Conservation (phyloP, 2,329 filamentous ascomycete species). For the Lecanicillium sp. region DNA sequence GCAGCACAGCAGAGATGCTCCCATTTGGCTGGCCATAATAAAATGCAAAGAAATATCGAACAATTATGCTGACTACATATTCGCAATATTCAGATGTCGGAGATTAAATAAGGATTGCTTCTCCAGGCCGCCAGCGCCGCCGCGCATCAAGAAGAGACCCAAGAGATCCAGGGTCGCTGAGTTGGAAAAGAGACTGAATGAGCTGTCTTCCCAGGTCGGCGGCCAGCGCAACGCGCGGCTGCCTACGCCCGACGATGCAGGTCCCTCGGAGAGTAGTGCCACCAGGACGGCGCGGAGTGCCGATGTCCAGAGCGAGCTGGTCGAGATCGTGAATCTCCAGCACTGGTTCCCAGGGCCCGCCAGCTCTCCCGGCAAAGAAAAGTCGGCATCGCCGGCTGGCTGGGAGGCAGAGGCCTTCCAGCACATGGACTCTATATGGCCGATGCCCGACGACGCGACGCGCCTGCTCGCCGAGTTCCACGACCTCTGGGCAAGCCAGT, state of each 20-base stretch:
- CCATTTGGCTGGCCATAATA: no score
- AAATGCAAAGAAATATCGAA: background rate
- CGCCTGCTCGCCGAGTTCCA: slow-evolving; percentile 32
- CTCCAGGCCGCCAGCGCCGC: slow-evolving; percentile 41
- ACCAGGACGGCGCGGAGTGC: slow-evolving; percentile 5
- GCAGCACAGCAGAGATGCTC: no score
- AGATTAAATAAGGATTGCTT: slow-evolving; percentile 42
- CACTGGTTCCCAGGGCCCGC: slow-evolving; percentile 30
- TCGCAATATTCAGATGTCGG: slow-evolving; percentile 35
- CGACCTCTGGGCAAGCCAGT: slow-evolving; percentile 28
- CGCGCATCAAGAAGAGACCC: slow-evolving; percentile 39
- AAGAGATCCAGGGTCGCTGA: slow-evolving; percentile 45
- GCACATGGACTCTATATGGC: slow-evolving; percentile 34
- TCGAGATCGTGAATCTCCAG: slow-evolving; percentile 22
- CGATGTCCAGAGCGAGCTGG: slow-evolving; percentile 9
- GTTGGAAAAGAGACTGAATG: slow-evolving; percentile 44
- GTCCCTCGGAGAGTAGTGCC: slow-evolving; percentile 7
- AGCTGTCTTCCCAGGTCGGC: slow-evolving; percentile 36
- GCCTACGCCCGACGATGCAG: slow-evolving; percentile 12
- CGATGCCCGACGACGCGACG: slow-evolving; percentile 35
- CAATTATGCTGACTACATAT: background rate
- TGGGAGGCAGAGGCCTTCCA: slow-evolving; percentile 19
- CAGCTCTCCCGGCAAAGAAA: slow-evolving; percentile 5
- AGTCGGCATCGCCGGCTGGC: slow-evolving; percentile 7
- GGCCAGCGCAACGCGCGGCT: slow-evolving; percentile 15